Evolutionary conservation across 176 grass and related monocot genomes (phyloP).

Genomic region (Oryza coarctata): DNA sequence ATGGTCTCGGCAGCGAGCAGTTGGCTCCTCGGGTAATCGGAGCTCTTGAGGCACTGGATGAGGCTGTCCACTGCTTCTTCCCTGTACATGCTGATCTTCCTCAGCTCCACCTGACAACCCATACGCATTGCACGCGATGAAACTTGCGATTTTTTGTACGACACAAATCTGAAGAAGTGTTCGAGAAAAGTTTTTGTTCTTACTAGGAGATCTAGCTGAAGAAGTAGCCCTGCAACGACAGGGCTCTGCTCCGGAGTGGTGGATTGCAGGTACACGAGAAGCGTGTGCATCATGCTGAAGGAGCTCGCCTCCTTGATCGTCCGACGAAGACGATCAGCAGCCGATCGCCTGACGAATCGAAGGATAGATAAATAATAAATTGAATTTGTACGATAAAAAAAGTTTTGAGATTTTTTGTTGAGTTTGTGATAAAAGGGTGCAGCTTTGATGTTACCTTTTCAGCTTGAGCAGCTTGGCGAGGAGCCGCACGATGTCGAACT

Average conservation of each 20-base stretch:
- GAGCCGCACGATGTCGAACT: constrained; percentile 57
- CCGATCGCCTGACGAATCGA: constrained; percentile 36
- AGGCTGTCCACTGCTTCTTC: constrained; percentile 66
- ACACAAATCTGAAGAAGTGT: background rate
- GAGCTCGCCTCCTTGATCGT: constrained; percentile 50
- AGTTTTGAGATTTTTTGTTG: background rate
- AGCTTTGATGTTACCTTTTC: constrained; percentile 31
- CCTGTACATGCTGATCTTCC: constrained; percentile 69
- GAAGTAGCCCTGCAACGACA: constrained; percentile 55
- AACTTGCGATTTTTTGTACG: background rate
- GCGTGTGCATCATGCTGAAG: constrained; percentile 70
- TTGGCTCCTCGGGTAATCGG: constrained; percentile 51
- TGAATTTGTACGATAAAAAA: background rate
- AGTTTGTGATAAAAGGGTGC: background rate
- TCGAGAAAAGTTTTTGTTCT: background rate
- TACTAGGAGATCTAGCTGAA: constrained; percentile 75
- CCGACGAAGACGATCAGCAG: constrained; percentile 46
- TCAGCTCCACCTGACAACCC: constrained; percentile 48
- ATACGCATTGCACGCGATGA: background rate
- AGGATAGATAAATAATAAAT: background rate
- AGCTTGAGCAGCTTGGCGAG: constrained; percentile 61
- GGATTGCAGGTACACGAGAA: constrained; percentile 63
- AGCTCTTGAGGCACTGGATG: constrained; percentile 53
- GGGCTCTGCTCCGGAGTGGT: constrained; percentile 50
- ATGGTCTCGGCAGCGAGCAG: constrained; percentile 66